These are phyloP conservation scores for Gamsiella multidivaricata DNA, from an alignment of 192 early-diverging fungal species.

Conservation along the genomic window DNA sequence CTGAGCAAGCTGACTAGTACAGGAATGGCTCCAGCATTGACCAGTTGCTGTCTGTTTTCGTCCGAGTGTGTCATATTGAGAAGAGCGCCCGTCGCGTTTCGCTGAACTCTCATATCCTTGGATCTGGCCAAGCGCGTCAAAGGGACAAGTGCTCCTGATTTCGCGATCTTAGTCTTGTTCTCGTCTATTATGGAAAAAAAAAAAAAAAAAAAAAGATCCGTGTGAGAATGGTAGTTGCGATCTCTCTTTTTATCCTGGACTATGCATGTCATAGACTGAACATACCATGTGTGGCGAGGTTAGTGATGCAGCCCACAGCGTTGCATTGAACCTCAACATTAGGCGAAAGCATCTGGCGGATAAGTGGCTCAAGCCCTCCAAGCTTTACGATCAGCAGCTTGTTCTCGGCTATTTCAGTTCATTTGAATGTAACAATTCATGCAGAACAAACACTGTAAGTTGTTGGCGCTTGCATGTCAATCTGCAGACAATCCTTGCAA, in stretches of 20 bases:
- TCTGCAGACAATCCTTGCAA: no score
- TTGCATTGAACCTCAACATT: slow-evolving; percentile 95
- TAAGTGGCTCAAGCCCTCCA: slow-evolving; percentile 85
- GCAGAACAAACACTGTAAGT: not conserved
- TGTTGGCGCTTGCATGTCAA: not conserved
- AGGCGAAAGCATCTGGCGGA: slow-evolving; percentile 85
- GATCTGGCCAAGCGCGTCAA: slow-evolving; percentile 81
- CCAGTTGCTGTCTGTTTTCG: slow-evolving; percentile 85
- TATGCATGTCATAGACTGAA: not conserved
- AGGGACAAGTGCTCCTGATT: slow-evolving; percentile 80
- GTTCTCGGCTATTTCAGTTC: slow-evolving; percentile 73
- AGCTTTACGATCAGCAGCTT: slow-evolving; percentile 87
- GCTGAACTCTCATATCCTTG: slow-evolving; percentile 85
- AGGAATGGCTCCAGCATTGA: slow-evolving; percentile 85
- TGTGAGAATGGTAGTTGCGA: not conserved
- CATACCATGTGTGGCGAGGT: slow-evolving; percentile 84
- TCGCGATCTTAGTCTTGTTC: slow-evolving; percentile 90
- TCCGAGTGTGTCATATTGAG: slow-evolving; percentile 93
- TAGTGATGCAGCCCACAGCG: slow-evolving; percentile 94
- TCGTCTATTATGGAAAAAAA: slow-evolving; percentile 63
- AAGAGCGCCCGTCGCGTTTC: slow-evolving; percentile 91
- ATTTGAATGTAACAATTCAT: not conserved
- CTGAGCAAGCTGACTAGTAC: slow-evolving; percentile 80
- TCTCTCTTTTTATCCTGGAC: no score
- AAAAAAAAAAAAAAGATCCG: slow-evolving; percentile 13